A percentile compares a stretch with the other conserved stretches of the same genome.
Conservation (phyloP, 139 green algal species). For the Coelastrella sp. region DNA sequence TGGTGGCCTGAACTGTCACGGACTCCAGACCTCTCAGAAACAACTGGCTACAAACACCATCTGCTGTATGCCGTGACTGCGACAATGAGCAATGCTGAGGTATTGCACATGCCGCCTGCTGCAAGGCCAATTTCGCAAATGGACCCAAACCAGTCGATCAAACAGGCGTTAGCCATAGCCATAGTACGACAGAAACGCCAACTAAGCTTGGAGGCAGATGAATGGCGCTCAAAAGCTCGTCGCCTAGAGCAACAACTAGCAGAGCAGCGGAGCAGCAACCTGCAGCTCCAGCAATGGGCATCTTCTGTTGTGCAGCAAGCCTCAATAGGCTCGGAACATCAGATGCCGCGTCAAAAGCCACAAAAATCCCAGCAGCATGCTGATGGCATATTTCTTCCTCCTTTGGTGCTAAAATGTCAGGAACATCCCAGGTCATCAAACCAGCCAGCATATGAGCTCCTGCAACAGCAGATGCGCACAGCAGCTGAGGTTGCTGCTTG, state of each 20-base stretch:
- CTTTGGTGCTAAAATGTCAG: background rate
- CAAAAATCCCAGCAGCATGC: background rate
- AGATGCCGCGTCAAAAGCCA: no score
- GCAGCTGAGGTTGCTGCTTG: background rate
- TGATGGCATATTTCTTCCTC: conserved; percentile 15
- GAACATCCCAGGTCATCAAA: background rate
- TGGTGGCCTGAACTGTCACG: no score
- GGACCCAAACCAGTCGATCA: background rate
- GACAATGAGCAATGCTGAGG: no score
- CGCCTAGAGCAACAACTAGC: background rate
- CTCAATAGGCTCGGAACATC: background rate
- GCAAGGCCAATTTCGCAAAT: background rate
- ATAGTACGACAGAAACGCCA: conserved; percentile 21
- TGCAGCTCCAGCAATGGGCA: background rate
- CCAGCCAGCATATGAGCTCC: background rate
- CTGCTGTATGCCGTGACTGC: no score
- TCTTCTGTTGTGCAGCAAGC: background rate
- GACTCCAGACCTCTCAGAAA: no score
- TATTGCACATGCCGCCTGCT: no score
- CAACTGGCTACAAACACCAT: no score
- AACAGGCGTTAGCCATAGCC: conserved; percentile 11
- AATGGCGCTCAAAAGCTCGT: conserved; percentile 12
- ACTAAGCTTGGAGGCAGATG: background rate
- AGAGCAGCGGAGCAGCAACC: background rate
- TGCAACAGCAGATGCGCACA: conserved; percentile 19